Conservation (phyloP, 495 filamentous ascomycete genomes). For the Astrocystis sublimbata region DNA sequence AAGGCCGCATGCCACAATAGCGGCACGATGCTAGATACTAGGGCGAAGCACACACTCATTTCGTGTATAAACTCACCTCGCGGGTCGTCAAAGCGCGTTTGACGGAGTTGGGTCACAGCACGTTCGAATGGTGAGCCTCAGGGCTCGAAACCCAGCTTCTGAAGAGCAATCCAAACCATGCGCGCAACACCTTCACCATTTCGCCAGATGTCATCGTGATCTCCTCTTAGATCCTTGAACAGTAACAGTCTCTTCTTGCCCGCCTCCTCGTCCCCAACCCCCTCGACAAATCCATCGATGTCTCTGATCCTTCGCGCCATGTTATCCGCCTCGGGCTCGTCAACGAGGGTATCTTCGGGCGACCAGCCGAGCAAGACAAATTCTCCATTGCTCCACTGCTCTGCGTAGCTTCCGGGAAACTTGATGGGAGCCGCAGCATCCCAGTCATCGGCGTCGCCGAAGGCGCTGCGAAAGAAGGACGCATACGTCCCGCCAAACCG, state of each 20-base stretch:
- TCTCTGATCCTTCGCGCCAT: conserved; percentile 42
- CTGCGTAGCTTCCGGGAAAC: conserved; percentile 36
- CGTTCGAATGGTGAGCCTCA: neutral
- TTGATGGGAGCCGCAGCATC: conserved; percentile 29
- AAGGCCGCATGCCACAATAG: too few species aligned
- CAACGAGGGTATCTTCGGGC: conserved; percentile 55
- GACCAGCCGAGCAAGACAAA: conserved; percentile 62
- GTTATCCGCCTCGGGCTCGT: conserved; percentile 56
- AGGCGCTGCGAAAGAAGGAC: conserved; percentile 25
- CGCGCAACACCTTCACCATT: conserved; percentile 26
- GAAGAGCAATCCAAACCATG: conserved; percentile 21
- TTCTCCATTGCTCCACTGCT: conserved; percentile 38
- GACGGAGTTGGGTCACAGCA: neutral
- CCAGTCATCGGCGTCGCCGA: conserved; percentile 29
- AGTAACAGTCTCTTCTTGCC: conserved; percentile 33
- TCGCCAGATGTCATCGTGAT: conserved; percentile 57
- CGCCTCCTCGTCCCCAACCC: conserved; percentile 35
- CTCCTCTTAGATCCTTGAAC: conserved; percentile 52
- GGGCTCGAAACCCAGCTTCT: neutral
- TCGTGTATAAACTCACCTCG: too few species aligned
- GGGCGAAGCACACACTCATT: too few species aligned
- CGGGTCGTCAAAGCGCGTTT: neutral
- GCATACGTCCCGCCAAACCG: conserved; percentile 27
- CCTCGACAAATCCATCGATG: conserved; percentile 10
- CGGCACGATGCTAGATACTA: too few species aligned